Base-by-base conservation (phyloP, 306 rosid genomes). In the Styphnolobium japonicum region DNA sequence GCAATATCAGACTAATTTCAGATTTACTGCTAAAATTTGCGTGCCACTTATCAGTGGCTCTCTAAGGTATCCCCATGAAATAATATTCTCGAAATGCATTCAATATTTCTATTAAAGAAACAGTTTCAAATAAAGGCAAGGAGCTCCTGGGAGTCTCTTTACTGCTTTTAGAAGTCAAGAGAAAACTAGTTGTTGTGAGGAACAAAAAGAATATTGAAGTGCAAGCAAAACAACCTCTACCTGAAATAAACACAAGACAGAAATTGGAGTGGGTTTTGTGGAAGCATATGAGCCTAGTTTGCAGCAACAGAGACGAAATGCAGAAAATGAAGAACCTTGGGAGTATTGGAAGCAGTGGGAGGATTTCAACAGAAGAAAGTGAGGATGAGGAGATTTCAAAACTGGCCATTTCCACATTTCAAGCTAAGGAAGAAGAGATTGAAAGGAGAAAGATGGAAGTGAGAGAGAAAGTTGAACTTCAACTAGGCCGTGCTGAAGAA, bases 381-480 rank as follows among this genome's bases (percentile, higher is more conserved):
- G 94, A 84, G 36, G 92, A 90, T 14, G 97, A 88, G 25, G 95
- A 89, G 74, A 63, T 84, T 66, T 71, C 94, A 4, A 90, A 85
- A 60, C 3, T 88, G 67, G 85, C 95, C 79, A 81, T 95, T 51
- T 91, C 95, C 9, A 67, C 90, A 5, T 83, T 85, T 53, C 92
- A 91, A 82, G 92, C 95, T 3, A 88, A 84, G 77, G 98, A 92
- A 83, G 97, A 94, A 77, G 97, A 88, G 91, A 94, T 92, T 34
- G 97, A 94, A 89, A 95, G 89, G 88, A 92, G 56, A 83, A 95
- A 92, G 76, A 85, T 87, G 90, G 96, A 91, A 53, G 96, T 95
- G 23, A 95, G 73, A 68, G 96, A 95, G 87, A 95, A 82, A 68
- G 97, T 95, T 69, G 92, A 91, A 40, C 87, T 86, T 56, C 98